Conservation (phyloP, 768 basidiomycete genomes). For the Trametes cinnabarina region DNA sequence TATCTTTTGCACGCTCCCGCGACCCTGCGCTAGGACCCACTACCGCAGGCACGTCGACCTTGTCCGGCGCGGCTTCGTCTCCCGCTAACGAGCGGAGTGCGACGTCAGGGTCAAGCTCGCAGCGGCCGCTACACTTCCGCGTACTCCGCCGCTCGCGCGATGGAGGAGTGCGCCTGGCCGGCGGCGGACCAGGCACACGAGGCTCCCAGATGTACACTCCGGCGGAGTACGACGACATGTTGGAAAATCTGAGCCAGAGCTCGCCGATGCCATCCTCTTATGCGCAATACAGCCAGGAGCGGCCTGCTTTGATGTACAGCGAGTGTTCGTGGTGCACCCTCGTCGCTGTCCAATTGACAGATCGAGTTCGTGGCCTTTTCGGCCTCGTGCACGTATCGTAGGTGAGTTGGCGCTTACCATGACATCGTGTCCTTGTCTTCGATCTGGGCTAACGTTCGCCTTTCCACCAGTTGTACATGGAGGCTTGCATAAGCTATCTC, state of each 20-base stretch:
- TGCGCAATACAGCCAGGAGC: neutral
- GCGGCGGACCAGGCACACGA: neutral
- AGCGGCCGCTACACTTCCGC: neutral
- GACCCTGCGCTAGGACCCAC: neutral
- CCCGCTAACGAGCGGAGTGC: neutral
- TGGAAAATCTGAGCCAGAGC: neutral
- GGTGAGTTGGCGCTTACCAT: no score
- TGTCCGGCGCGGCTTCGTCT: neutral
- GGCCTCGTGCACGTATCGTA: no score
- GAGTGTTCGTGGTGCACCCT: no score
- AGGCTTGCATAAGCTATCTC: no score
- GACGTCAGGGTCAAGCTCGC: neutral
- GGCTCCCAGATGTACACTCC: neutral
- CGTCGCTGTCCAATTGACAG: no score
- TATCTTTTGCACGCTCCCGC: neutral
- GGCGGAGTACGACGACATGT: conserved; percentile 4
- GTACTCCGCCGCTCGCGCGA: neutral
- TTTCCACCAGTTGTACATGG: no score
- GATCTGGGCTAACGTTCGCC: no score
- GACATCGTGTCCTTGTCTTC: no score
- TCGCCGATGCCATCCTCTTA: conserved; percentile 11
- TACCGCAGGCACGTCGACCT: neutral
- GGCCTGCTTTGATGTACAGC: neutral
- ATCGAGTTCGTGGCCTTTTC: no score
- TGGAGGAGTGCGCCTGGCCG: conserved; percentile 12